A percentile compares a stretch with the other conserved stretches of the same genome.
Evolutionary conservation across 2,329 filamentous ascomycete genomes (phyloP).

Genomic region (Aspergillus jensenii): DNA sequence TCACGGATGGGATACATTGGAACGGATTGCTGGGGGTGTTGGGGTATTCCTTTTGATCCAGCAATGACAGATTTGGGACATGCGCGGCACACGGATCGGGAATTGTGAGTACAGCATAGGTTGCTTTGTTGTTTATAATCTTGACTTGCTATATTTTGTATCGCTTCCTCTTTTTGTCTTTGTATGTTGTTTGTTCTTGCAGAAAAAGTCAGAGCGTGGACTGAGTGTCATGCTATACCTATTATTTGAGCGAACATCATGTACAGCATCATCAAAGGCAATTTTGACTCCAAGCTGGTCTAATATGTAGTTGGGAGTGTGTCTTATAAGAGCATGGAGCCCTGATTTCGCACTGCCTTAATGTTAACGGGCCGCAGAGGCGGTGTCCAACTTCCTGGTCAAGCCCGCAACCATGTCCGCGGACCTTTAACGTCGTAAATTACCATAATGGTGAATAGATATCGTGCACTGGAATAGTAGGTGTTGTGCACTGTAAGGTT

Average conservation of each 20-base stretch:
- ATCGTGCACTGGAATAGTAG: neutral
- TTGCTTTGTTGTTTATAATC: conserved; percentile 34
- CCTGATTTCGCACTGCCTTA: no score
- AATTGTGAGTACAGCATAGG: conserved; percentile 33
- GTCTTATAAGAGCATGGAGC: neutral
- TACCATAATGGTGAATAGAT: neutral
- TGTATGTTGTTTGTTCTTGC: conserved; percentile 10
- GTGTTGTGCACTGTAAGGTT: neutral
- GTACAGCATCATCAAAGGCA: conserved; percentile 13
- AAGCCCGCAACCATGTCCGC: neutral
- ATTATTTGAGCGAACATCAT: conserved; percentile 15
- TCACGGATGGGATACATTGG: conserved; percentile 40
- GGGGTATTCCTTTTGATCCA: conserved; percentile 40
- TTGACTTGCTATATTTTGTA: conserved; percentile 15
- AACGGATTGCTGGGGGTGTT: conserved; percentile 41
- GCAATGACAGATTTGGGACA: conserved; percentile 26
- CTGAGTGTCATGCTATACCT: conserved; percentile 6
- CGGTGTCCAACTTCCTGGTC: neutral
- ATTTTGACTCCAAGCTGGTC: neutral
- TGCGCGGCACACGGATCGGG: conserved; percentile 26
- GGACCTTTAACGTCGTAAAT: no score
- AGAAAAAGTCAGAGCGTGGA: conserved; percentile 15
- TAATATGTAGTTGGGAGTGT: neutral
- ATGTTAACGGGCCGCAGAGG: neutral
- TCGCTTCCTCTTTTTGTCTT: conserved; percentile 10